Evolutionary conservation across 2,329 filamentous ascomycete genomes (phyloP).

Genomic region (Cordyceps cateniannulata): DNA sequence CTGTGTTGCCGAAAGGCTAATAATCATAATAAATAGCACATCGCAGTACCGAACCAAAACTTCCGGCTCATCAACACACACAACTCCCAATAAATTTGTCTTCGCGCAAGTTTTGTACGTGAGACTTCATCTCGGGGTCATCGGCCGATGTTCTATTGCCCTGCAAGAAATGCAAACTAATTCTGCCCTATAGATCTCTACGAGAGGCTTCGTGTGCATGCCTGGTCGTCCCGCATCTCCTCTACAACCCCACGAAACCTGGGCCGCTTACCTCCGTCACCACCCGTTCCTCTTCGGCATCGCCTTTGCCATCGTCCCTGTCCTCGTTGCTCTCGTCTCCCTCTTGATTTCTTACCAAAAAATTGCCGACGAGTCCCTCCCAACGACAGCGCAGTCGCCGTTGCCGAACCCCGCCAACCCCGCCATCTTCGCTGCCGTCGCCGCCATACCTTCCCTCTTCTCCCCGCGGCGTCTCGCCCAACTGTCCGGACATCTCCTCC

Average conservation of each 20-base stretch:
- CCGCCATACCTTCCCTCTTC: slow-evolving; percentile 14
- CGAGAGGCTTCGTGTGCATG: background rate
- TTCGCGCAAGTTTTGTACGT: background rate
- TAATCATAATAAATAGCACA: too few relatives aligned
- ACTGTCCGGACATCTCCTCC: slow-evolving; percentile 14
- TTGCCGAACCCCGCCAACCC: background rate
- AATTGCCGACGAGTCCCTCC: background rate
- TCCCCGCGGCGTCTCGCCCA: slow-evolving; percentile 17
- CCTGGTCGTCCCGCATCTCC: background rate
- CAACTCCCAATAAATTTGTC: background rate
- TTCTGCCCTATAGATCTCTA: background rate
- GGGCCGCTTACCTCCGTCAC: background rate
- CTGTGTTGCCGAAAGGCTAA: too few relatives aligned
- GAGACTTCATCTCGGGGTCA: background rate
- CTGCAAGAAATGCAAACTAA: slow-evolving; percentile 1
- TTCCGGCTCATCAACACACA: too few relatives aligned
- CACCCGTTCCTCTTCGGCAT: background rate
- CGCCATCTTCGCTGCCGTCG: background rate
- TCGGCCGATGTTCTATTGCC: slow-evolving; percentile 8
- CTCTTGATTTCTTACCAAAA: background rate
- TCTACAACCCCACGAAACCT: slow-evolving; percentile 2
- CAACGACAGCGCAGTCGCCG: background rate
- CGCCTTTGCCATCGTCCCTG: background rate
- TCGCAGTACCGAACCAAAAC: too few relatives aligned
- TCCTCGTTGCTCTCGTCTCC: background rate